A percentile compares a stretch with the other conserved stretches of the same genome.
Evolutionary conservation across 768 basidiomycete genomes (phyloP).

Genomic region (Pleurotus tuber-regium): DNA sequence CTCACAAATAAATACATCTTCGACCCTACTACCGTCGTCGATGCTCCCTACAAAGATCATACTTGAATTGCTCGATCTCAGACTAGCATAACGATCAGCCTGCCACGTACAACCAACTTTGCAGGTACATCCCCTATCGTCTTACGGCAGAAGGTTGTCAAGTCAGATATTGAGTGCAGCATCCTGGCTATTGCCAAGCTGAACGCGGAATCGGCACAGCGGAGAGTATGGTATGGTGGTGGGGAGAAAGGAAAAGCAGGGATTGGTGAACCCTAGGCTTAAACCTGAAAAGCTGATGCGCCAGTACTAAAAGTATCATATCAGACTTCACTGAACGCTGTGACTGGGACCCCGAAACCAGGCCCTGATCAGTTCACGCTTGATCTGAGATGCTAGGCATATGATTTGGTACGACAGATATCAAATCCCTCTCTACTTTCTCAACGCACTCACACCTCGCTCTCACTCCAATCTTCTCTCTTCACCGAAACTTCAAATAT

Average conservation of each 20-base stretch:
- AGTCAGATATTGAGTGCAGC: slow-evolving; percentile 83
- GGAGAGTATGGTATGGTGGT: background rate
- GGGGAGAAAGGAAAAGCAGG: background rate
- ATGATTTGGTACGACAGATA: too few species aligned
- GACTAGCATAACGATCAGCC: slow-evolving; percentile 4
- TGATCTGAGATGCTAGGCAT: too few species aligned
- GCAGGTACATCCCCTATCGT: slow-evolving; percentile 86
- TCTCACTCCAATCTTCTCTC: too few species aligned
- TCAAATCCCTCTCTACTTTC: too few species aligned
- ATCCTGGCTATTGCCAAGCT: slow-evolving; percentile 20
- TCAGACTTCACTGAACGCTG: background rate
- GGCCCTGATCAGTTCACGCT: background rate
- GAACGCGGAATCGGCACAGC: too few species aligned
- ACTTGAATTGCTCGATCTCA: slow-evolving; percentile 2
- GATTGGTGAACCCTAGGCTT: background rate
- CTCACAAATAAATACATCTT: slow-evolving; percentile 89
- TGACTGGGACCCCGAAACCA: background rate
- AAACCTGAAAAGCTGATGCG: too few species aligned
- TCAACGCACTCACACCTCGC: too few species aligned
- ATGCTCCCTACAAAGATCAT: slow-evolving; percentile 65
- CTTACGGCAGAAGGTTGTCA: slow-evolving; percentile 82
- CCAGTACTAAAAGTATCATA: background rate
- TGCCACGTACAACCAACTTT: slow-evolving; percentile 72
- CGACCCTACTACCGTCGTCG: slow-evolving; percentile 85
- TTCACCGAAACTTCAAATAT: too few species aligned